A percentile compares a stretch with the other conserved stretches of the same genome.
Evolutionary conservation across 2,329 filamentous ascomycete genomes (phyloP).

Genomic region (Periconia sp.): DNA sequence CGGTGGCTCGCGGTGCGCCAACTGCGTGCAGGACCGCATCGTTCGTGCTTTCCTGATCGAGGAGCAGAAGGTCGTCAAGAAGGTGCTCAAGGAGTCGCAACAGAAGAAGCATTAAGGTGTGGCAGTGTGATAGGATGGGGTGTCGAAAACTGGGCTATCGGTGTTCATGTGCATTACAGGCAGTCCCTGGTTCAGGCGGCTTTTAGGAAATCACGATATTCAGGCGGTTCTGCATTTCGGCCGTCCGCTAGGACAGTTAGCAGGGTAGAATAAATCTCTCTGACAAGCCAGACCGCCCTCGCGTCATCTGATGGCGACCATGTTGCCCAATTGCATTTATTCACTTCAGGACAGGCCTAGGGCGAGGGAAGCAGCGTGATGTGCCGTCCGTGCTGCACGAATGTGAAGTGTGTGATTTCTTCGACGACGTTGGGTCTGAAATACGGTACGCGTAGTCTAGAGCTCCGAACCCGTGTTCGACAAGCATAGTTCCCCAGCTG

Average conservation of each 20-base stretch:
- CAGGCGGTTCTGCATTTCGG: constrained; percentile 44
- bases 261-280: constrained; percentile 44
- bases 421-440: too few species aligned
- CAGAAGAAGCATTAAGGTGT: constrained; percentile 67
- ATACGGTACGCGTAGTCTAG: too few species aligned
- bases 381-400: too few species aligned
- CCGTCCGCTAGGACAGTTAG: constrained; percentile 35
- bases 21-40: constrained; percentile 97
- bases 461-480: too few species aligned
- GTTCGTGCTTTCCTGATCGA: constrained; percentile 99
- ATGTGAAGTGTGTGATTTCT: too few species aligned
- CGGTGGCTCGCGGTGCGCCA: constrained; percentile 94
- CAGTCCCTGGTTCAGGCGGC: constrained; percentile 46
- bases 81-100: constrained; percentile 98
- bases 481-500: too few species aligned
- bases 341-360: too few species aligned
- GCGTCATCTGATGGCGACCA: neutral
- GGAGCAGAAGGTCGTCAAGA: constrained; percentile 99
- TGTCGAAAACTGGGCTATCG: constrained; percentile 46
- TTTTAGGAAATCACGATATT: constrained; percentile 43
- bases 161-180: constrained; percentile 51
- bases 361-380: too few species aligned
- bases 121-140: constrained; percentile 30
- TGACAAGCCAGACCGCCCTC: constrained; percentile 29
- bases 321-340: neutral